Evolutionary conservation across 2,329 filamentous ascomycete species (phyloP).

Genomic region (Cylindrodendrum hubeiense): DNA sequence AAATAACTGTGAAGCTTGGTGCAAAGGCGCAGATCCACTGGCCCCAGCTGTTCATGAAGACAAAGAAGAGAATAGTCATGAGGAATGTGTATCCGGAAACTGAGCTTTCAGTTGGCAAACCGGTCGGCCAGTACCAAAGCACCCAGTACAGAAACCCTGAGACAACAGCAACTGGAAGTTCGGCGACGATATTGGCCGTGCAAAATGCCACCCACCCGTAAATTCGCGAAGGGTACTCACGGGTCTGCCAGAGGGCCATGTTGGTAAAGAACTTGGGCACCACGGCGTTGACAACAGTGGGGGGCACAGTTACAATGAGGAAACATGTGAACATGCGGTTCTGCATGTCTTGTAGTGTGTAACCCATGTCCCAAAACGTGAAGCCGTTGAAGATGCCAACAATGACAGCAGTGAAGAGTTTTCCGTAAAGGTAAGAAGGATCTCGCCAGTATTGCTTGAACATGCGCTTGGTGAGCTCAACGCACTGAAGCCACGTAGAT

Average conservation of each 20-base stretch:
- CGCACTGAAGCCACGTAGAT: slow-evolving; percentile 71
- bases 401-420: slow-evolving; percentile 78
- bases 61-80: slow-evolving; percentile 82
- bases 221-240: slow-evolving; percentile 80
- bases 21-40: slow-evolving; percentile 90
- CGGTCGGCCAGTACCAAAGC: slow-evolving; percentile 82
- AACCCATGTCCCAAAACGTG: slow-evolving; percentile 79
- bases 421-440: slow-evolving; percentile 81
- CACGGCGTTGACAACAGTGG: slow-evolving; percentile 78
- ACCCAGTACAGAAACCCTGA: slow-evolving; percentile 76
- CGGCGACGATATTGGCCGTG: slow-evolving; percentile 78
- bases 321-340: slow-evolving; percentile 82
- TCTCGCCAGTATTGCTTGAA: slow-evolving; percentile 83
- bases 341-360: slow-evolving; percentile 77
- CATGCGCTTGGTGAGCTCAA: slow-evolving; percentile 75
- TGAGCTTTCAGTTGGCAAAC: slow-evolving; percentile 73
- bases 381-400: slow-evolving; percentile 84
- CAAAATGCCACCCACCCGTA: slow-evolving; percentile 84
- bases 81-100: slow-evolving; percentile 82
- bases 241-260: slow-evolving; percentile 77
- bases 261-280: slow-evolving; percentile 84
- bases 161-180: slow-evolving; percentile 78
- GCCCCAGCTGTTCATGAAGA: slow-evolving; percentile 82
- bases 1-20: slow-evolving; percentile 82
- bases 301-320: slow-evolving; percentile 71